These are phyloP conservation scores for Fusarium nanum DNA, from an alignment of 2,329 filamentous ascomycete species.

Conservation along the genomic window DNA sequence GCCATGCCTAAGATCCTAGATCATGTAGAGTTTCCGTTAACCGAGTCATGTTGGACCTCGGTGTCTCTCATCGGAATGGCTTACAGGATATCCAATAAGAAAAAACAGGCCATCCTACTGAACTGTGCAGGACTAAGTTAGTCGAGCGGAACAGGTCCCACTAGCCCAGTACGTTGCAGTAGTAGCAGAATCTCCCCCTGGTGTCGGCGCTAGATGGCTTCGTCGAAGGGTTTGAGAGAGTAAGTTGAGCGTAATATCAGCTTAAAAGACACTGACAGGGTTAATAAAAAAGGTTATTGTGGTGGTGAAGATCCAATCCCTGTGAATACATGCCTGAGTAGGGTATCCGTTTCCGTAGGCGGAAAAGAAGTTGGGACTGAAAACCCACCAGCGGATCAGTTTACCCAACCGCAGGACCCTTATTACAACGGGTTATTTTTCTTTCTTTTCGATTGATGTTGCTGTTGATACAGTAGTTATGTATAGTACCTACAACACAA, in stretches of 20 bases:
- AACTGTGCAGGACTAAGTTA: constrained; percentile 9
- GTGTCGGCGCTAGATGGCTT: constrained; percentile 24
- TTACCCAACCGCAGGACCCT: constrained; percentile 43
- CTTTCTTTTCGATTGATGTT: neutral
- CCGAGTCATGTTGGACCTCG: constrained; percentile 12
- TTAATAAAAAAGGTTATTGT: constrained; percentile 16
- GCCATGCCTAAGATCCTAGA: neutral
- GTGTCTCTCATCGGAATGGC: constrained; percentile 27
- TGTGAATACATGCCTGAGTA: neutral
- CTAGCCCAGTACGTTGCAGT: neutral
- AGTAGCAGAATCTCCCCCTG: constrained; percentile 17
- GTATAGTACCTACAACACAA: neutral
- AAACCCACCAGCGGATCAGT: constrained; percentile 15
- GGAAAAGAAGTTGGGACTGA: neutral
- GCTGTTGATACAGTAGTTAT: neutral
- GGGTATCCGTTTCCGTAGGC: too few species aligned
- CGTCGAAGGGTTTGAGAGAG: neutral
- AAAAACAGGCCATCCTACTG: constrained; percentile 20
- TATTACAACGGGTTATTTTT: constrained; percentile 38
- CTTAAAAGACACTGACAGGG: neutral
- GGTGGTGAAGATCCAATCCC: constrained; percentile 9
- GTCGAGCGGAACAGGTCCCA: constrained; percentile 23
- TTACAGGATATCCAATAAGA: constrained; percentile 21
- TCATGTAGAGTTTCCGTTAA: constrained; percentile 8
- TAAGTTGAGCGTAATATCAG: neutral